phyloP scores from a whole-genome alignment of 352 stramenopile genomes.

The Nothophytophthora sp. region DNA sequence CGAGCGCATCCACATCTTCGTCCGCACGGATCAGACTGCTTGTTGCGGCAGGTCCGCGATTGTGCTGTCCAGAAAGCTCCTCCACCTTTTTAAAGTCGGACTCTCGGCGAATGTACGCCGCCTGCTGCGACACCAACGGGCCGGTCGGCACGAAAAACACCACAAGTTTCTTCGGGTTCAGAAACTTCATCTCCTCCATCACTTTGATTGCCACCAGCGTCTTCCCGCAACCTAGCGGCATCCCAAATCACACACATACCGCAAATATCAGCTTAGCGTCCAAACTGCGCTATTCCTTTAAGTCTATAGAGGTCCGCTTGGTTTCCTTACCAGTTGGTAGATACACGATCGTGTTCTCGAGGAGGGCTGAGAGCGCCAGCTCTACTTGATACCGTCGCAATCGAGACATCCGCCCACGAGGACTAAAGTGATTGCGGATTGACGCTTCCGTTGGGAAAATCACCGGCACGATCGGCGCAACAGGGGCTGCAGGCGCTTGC shows the following conservation, averaged over 20 bases:
- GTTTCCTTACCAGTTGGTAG: slow-evolving; percentile 50
- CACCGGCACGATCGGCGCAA: slow-evolving; percentile 6
- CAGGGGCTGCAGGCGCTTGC: no score
- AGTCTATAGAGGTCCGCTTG: not conserved
- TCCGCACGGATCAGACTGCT: slow-evolving; percentile 17
- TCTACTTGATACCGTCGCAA: slow-evolving; percentile 74
- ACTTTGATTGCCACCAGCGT: slow-evolving; percentile 78
- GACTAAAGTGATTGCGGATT: slow-evolving; percentile 31
- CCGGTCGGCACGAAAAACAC: slow-evolving; percentile 78
- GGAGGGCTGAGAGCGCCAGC: slow-evolving; percentile 58
- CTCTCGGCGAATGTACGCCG: slow-evolving; percentile 66
- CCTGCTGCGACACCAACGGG: slow-evolving; percentile 77
- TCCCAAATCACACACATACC: not conserved
- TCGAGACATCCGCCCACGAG: slow-evolving; percentile 42
- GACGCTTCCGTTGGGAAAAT: slow-evolving; percentile 29
- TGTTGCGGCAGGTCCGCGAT: slow-evolving; percentile 2
- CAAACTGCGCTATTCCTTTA: not conserved
- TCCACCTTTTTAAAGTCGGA: slow-evolving; percentile 52
- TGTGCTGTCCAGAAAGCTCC: slow-evolving; percentile 62
- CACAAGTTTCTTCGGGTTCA: slow-evolving; percentile 57
- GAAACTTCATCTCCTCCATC: slow-evolving; percentile 56
- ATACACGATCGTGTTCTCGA: slow-evolving; percentile 84
- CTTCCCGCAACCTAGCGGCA: slow-evolving; percentile 53
- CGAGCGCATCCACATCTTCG: slow-evolving; percentile 39
- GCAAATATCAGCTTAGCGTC: not conserved